Conservation (phyloP, 495 filamentous ascomycete species). For the Neurospora sublineolata region DNA sequence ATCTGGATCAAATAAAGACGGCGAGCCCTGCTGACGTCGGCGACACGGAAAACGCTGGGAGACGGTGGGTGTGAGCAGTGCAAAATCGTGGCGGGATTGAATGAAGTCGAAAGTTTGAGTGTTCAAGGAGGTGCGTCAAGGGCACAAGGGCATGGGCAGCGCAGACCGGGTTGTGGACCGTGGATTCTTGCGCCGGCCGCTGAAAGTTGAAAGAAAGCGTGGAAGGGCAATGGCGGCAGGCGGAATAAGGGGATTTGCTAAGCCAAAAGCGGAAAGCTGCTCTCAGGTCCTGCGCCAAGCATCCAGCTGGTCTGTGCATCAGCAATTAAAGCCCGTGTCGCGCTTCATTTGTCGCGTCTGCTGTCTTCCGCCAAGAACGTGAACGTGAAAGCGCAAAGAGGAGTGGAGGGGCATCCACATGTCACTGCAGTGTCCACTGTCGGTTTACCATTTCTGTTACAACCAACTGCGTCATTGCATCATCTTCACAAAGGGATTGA, state of each 20-base stretch:
- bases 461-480: not conserved
- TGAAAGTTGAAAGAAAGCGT: not conserved
- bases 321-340: not conserved
- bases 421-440: not conserved
- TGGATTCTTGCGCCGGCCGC: not conserved
- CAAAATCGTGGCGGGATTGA: conserved; percentile 5
- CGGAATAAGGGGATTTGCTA: conserved; percentile 11
- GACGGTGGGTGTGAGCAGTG: conserved; percentile 1
- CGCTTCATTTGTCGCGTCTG: conserved; percentile 1
- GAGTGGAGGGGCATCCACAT: not conserved
- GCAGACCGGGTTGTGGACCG: not conserved
- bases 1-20: not conserved
- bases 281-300: conserved; percentile 8
- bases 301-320: conserved; percentile 10
- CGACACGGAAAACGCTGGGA: conserved; percentile 3
- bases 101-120: conserved; percentile 19
- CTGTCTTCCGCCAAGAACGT: not conserved
- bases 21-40: not conserved
- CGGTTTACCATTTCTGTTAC: not conserved
- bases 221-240: not conserved
- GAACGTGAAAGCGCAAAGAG: not conserved
- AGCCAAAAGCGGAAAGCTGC: conserved; percentile 14
- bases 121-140: conserved; percentile 12
- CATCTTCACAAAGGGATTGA: not conserved
- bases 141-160: not conserved